Conservation (phyloP, 2,329 filamentous ascomycete genomes). For the Colletotrichum sp. region DNA sequence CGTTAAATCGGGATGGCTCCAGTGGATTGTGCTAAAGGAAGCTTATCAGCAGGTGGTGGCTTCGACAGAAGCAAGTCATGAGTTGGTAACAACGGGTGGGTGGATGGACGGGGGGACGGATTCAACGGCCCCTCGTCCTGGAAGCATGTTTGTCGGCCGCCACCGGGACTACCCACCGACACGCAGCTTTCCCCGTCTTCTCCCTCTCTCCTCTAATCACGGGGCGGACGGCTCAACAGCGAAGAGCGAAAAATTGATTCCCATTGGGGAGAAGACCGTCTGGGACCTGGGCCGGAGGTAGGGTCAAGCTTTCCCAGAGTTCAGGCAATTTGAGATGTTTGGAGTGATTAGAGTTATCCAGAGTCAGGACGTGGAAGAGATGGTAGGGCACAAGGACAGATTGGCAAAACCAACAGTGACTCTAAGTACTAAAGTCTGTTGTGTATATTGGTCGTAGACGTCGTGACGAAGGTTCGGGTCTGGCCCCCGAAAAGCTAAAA, state of each 20-base stretch:
- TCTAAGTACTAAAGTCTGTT: neutral
- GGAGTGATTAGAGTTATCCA: neutral
- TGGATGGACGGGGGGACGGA: neutral
- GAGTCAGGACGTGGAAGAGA: neutral
- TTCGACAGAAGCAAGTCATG: neutral
- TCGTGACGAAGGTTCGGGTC: neutral
- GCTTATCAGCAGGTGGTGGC: neutral
- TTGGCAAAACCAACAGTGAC: neutral
- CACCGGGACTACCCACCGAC: neutral
- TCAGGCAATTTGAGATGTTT: neutral
- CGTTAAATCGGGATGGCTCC: neutral
- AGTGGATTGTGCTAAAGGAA: neutral
- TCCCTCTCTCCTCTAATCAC: neutral
- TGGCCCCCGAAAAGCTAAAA: slow-evolving; percentile 3
- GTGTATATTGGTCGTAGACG: neutral
- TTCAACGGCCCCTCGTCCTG: neutral
- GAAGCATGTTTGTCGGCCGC: neutral
- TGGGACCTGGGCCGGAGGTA: neutral
- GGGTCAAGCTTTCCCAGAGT: neutral
- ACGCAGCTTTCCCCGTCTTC: neutral
- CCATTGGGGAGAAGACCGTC: neutral
- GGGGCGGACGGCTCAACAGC: neutral
- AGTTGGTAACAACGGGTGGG: neutral
- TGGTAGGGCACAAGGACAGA: neutral
- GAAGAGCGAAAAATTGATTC: neutral